phyloP scores from a whole-genome alignment of 306 rosid genomes.

The Prunus dulcis region DNA sequence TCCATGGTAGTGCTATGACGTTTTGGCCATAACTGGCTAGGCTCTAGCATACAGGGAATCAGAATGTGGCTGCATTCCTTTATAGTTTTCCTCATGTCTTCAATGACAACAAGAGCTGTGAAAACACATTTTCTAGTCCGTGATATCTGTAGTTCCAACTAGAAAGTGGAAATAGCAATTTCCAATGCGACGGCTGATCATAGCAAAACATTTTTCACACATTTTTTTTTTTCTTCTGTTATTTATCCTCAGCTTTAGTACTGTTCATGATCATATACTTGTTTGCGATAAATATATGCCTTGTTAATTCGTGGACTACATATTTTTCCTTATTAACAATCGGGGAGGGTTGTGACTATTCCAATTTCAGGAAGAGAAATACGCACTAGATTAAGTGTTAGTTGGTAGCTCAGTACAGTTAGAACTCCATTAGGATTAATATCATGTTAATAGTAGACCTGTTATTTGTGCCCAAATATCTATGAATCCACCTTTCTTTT shows the following conservation, averaged over 20 bases:
- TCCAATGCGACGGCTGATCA: not conserved
- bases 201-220: not conserved
- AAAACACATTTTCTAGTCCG: not conserved
- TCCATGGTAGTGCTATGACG: conserved; percentile 29
- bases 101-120: conserved; percentile 16
- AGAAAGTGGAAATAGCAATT: conserved; percentile 8
- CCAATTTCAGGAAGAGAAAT: too few relatives aligned
- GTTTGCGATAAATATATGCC: not conserved
- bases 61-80: conserved; percentile 54
- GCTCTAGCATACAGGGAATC: conserved; percentile 53
- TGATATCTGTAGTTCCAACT: conserved; percentile 42
- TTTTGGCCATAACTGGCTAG: conserved; percentile 61
- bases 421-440: too few relatives aligned
- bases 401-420: too few relatives aligned
- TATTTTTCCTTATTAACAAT: too few relatives aligned
- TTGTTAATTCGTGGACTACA: not conserved
- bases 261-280: not conserved
- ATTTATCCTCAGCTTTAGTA: not conserved
- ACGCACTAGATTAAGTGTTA: too few relatives aligned
- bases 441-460: too few relatives aligned
- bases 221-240: not conserved
- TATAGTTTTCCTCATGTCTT: conserved; percentile 46
- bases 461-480: too few relatives aligned
- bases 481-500: too few relatives aligned
- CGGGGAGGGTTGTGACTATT: too few relatives aligned